phyloP scores from a whole-genome alignment of 805 yeast species.

The Candida pseudofarinosa region DNA sequence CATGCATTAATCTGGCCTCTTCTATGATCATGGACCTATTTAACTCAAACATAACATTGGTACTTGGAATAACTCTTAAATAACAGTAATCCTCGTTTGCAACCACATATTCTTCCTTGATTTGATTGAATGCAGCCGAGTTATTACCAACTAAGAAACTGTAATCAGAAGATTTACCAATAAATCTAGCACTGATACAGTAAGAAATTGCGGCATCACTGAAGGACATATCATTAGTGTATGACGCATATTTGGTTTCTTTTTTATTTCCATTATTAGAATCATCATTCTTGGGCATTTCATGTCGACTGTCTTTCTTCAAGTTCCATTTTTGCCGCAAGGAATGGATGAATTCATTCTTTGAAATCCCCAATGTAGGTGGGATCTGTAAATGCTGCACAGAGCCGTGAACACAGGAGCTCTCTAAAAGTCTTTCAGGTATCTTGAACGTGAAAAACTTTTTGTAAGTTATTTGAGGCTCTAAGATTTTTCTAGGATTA shows the following conservation, averaged over 20 bases:
- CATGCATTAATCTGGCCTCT: constrained; percentile 31
- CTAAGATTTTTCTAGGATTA: constrained; percentile 19
- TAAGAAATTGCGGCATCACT: constrained; percentile 27
- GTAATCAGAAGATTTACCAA: constrained; percentile 33
- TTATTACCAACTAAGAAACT: constrained; percentile 13
- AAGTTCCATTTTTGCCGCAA: constrained; percentile 23
- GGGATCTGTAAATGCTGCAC: constrained; percentile 36
- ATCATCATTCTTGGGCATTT: not conserved
- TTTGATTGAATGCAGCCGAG: constrained; percentile 10
- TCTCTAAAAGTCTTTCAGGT: constrained; percentile 34
- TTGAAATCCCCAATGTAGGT: constrained; percentile 32
- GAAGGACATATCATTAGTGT: constrained; percentile 27
- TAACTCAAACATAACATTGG: constrained; percentile 22
- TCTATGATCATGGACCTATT: constrained; percentile 27
- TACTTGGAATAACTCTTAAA: constrained; percentile 20
- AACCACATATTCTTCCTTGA: constrained; percentile 26
- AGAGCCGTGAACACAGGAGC: constrained; percentile 31
- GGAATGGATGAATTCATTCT: constrained; percentile 22
- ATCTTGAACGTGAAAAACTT: constrained; percentile 37
- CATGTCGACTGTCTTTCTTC: constrained; percentile 4
- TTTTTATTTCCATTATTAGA: not conserved
- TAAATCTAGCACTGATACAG: constrained; percentile 32
- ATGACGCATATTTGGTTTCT: constrained; percentile 13
- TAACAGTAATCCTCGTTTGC: constrained; percentile 24
- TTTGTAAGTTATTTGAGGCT: constrained; percentile 32